Evolutionary conservation across 306 rosid species (phyloP).

Genomic region (Alnus glutinosa): DNA sequence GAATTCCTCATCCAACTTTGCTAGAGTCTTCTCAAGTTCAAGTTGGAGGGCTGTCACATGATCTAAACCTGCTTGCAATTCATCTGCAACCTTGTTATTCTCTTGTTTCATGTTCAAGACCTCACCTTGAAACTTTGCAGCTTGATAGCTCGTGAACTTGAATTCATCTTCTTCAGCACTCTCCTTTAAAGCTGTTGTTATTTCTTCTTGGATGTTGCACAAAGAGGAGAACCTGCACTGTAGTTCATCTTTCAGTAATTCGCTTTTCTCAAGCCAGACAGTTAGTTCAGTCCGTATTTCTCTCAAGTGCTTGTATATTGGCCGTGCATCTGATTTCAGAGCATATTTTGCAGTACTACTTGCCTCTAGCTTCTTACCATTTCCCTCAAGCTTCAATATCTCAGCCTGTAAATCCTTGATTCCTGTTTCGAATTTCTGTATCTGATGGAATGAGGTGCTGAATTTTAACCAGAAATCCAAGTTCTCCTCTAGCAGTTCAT

Average conservation of each 20-base stretch:
- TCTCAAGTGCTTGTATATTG: constrained; percentile 77
- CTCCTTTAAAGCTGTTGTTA: constrained; percentile 70
- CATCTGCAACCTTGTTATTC: constrained; percentile 84
- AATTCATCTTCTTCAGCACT: constrained; percentile 91
- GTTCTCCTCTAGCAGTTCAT: constrained; percentile 88
- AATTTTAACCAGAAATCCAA: constrained; percentile 83
- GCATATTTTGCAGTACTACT: constrained; percentile 29
- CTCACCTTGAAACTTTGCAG: constrained; percentile 98
- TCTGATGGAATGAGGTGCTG: constrained; percentile 68
- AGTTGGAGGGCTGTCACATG: constrained; percentile 52
- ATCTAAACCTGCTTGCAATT: constrained; percentile 79
- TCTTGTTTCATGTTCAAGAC: constrained; percentile 96
- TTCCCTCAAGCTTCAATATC: constrained; percentile 52
- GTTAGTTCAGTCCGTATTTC: constrained; percentile 73
- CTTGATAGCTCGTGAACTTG: constrained; percentile 89
- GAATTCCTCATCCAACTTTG: constrained; percentile 64
- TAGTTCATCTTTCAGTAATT: constrained; percentile 62
- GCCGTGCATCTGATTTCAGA: constrained; percentile 72
- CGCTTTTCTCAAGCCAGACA: constrained; percentile 65
- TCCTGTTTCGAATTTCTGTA: constrained; percentile 68
- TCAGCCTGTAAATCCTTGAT: constrained; percentile 63
- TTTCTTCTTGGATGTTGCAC: constrained; percentile 79
- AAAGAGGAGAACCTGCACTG: constrained; percentile 68
- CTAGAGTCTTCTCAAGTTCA: constrained; percentile 62
- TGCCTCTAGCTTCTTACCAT: constrained; percentile 44